Conservation (phyloP, 1,284 basidiomycete species). For the Leccinum pachyderme region DNA sequence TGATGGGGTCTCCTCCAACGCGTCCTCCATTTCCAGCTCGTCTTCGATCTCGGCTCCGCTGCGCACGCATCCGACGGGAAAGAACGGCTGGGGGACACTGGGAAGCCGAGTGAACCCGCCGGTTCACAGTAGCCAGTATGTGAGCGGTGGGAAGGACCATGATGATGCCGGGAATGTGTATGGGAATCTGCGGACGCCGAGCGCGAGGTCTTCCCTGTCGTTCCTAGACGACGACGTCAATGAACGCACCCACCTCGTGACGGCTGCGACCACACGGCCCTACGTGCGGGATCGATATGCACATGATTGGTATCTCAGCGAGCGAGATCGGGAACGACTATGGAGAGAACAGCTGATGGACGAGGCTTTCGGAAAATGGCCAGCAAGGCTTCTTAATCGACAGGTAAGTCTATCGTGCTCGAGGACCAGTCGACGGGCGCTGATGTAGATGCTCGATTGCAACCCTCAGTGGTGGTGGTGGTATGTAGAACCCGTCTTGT, state of each 20-base stretch:
- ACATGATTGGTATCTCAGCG: conserved; percentile 15
- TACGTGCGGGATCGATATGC: conserved; percentile 12
- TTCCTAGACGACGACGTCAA: conserved; percentile 12
- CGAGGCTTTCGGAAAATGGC: conserved; percentile 63
- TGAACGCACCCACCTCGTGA: conserved; percentile 36
- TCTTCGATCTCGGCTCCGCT: conserved; percentile 74
- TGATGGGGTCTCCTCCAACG: conserved; percentile 29
- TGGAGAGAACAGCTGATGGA: conserved; percentile 43
- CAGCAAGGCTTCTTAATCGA: conserved; percentile 59
- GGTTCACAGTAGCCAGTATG: background rate
- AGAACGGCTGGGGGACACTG: conserved; percentile 24
- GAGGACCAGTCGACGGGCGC: background rate
- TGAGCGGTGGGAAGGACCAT: background rate
- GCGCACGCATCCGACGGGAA: conserved; percentile 44
- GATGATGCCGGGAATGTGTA: background rate
- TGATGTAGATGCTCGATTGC: background rate
- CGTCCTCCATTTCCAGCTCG: conserved; percentile 55
- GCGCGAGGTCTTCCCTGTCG: conserved; percentile 6
- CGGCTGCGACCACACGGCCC: conserved; percentile 12
- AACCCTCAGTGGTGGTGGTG: conserved; percentile 74
- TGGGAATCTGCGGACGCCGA: background rate
- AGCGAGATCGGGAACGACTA: conserved; percentile 34
- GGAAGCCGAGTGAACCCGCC: conserved; percentile 49
- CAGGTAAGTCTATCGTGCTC: conserved; percentile 48
- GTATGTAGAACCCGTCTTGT: conserved; percentile 60